A percentile compares a stretch with the other conserved stretches of the same genome.
Evolutionary conservation across 805 yeast genomes (phyloP).

Genomic region (Lipomyces starkeyi): DNA sequence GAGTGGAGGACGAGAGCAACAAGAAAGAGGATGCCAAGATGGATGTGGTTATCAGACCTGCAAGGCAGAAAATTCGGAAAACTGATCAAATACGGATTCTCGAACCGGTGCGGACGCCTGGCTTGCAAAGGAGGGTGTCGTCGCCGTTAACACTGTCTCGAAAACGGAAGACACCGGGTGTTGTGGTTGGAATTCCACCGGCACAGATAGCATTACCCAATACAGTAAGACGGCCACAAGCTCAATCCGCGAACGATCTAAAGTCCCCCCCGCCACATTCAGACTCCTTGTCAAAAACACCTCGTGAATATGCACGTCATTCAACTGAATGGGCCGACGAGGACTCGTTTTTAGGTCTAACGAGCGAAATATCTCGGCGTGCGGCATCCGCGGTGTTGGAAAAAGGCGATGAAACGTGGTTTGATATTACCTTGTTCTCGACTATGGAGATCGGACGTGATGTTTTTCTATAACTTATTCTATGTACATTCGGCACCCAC

Average conservation of each 20-base stretch:
- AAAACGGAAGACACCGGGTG: neutral
- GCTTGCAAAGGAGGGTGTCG: neutral
- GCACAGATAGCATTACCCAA: too few relatives aligned
- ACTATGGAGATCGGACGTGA: conserved; percentile 6
- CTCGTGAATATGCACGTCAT: neutral
- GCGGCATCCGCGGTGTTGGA: conserved; percentile 7
- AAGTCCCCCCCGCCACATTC: too few relatives aligned
- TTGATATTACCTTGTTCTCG: conserved; percentile 9
- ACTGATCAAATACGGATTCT: neutral
- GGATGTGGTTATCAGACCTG: neutral
- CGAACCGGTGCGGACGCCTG: neutral
- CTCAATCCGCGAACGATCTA: too few relatives aligned
- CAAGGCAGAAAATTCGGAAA: neutral
- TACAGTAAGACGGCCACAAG: too few relatives aligned
- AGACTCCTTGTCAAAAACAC: neutral
- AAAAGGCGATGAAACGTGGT: conserved; percentile 6
- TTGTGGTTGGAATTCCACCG: too few relatives aligned
- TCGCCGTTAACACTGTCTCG: neutral
- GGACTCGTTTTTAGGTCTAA: neutral
- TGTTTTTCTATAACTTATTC: neutral
- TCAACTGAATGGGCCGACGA: neutral
- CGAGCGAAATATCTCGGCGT: neutral
- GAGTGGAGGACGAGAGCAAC: neutral
- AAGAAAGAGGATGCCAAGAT: neutral
- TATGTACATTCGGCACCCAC: neutral